These are phyloP conservation scores for Apiotrichum veenhuisii DNA, from an alignment of 1,284 basidiomycete species.

Conservation along the genomic window DNA sequence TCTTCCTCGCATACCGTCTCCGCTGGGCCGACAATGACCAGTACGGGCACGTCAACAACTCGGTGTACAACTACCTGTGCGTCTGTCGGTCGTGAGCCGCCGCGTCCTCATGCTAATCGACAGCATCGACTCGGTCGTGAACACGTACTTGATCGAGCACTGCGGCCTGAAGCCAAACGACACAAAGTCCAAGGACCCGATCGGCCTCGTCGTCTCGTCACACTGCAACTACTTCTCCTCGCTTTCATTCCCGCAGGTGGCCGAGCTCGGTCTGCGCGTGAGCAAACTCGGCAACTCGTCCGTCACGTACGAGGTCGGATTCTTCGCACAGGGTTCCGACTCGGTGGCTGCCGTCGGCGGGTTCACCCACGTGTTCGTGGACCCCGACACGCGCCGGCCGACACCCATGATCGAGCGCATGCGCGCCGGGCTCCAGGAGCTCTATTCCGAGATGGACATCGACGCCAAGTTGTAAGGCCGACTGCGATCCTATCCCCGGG, in stretches of 20 bases:
- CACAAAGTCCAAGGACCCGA: conserved; percentile 12
- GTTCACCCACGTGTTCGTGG: conserved; percentile 21
- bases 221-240: conserved; percentile 20
- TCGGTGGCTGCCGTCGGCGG: conserved; percentile 15
- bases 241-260: conserved; percentile 16
- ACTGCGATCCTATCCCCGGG: too few relatives aligned
- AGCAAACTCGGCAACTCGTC: conserved; percentile 16
- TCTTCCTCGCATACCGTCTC: conserved; percentile 13
- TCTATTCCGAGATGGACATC: not conserved
- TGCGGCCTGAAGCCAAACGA: conserved; percentile 17
- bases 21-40: conserved; percentile 22
- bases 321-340: conserved; percentile 8
- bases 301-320: conserved; percentile 22
- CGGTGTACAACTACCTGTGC: conserved; percentile 20
- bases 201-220: conserved; percentile 17
- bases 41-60: conserved; percentile 22
- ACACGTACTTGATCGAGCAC: conserved; percentile 17
- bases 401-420: conserved; percentile 13
- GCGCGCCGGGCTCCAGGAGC: conserved; percentile 11
- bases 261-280: conserved; percentile 18
- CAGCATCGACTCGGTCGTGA: conserved; percentile 21
- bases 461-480: conserved; percentile 2
- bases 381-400: conserved; percentile 14
- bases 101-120: conserved; percentile 2
- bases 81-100: too few relatives aligned